Conservation (phyloP, 2,329 filamentous ascomycete species). For the Talaromyces islandicus region DNA sequence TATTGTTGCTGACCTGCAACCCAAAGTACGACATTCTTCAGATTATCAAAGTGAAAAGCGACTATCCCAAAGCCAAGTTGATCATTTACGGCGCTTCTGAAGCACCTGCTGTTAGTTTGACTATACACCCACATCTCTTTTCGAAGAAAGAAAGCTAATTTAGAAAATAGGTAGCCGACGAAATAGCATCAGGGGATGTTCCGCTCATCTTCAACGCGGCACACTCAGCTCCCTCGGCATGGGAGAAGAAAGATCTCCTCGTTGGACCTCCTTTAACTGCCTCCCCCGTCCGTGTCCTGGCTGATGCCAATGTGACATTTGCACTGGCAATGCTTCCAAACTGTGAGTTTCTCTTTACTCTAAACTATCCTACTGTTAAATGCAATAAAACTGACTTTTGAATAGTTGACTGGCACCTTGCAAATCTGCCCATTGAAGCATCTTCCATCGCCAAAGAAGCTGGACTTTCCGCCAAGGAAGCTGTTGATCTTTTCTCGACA, state of each 20-base stretch:
- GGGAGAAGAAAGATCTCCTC: slow-evolving; percentile 33
- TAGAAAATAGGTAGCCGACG: slow-evolving; percentile 27
- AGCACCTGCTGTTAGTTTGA: slow-evolving; percentile 22
- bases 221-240: slow-evolving; percentile 27
- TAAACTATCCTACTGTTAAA: neutral
- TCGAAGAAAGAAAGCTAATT: neutral
- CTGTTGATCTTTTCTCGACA: slow-evolving; percentile 32
- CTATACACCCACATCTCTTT: too few relatives aligned
- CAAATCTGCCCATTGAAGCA: slow-evolving; percentile 29
- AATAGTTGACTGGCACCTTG: slow-evolving; percentile 30
- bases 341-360: neutral
- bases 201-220: slow-evolving; percentile 40
- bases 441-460: slow-evolving; percentile 10
- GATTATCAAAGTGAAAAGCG: slow-evolving; percentile 22
- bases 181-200: slow-evolving; percentile 35
- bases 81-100: slow-evolving; percentile 36
- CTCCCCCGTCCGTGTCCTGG: slow-evolving; percentile 34
- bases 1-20: neutral
- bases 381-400: neutral
- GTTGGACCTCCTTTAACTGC: slow-evolving; percentile 39
- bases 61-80: slow-evolving; percentile 7
- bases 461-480: slow-evolving; percentile 14
- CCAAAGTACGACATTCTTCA: slow-evolving; percentile 36
- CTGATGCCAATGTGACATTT: slow-evolving; percentile 31
- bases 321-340: slow-evolving; percentile 10